Evolutionary conservation across 352 stramenopile species (phyloP).

Genomic region (Peronosclerospora sorghi): DNA sequence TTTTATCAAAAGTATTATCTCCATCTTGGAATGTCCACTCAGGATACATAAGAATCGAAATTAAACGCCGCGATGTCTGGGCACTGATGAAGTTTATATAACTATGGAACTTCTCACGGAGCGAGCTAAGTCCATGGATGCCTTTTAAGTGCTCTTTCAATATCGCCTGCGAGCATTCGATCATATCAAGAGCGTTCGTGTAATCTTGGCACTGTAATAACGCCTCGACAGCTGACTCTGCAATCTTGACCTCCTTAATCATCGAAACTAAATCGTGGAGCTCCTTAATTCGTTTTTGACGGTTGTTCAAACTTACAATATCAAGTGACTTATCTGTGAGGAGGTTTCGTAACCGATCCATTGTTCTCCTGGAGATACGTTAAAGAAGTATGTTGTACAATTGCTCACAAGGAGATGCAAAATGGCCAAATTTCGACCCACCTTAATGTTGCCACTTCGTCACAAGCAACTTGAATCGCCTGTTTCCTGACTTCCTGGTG

Average conservation of each 20-base stretch:
- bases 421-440: conserved; percentile 12
- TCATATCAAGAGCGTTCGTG: conserved; percentile 62
- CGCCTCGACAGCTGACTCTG: conserved; percentile 69
- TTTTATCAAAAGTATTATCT: conserved; percentile 14
- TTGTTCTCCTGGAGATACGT: conserved; percentile 41
- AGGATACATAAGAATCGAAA: conserved; percentile 63
- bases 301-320: conserved; percentile 76
- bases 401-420: not conserved
- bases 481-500: conserved; percentile 83
- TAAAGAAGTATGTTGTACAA: not conserved
- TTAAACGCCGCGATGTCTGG: conserved; percentile 75
- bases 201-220: conserved; percentile 82
- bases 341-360: conserved; percentile 69
- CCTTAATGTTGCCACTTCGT: conserved; percentile 71
- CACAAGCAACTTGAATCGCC: conserved; percentile 61
- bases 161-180: conserved; percentile 58
- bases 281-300: conserved; percentile 72
- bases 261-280: conserved; percentile 73
- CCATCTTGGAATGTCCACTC: conserved; percentile 77
- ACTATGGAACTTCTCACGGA: conserved; percentile 66
- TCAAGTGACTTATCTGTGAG: conserved; percentile 78
- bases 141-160: conserved; percentile 62
- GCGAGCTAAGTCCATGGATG: conserved; percentile 60
- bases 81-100: conserved; percentile 61
- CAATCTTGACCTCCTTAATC: conserved; percentile 79